Evolutionary conservation across 495 filamentous ascomycete genomes (phyloP), one percentile per base, ranked within the genome.

Genomic region (Neurospora africana): DNA sequence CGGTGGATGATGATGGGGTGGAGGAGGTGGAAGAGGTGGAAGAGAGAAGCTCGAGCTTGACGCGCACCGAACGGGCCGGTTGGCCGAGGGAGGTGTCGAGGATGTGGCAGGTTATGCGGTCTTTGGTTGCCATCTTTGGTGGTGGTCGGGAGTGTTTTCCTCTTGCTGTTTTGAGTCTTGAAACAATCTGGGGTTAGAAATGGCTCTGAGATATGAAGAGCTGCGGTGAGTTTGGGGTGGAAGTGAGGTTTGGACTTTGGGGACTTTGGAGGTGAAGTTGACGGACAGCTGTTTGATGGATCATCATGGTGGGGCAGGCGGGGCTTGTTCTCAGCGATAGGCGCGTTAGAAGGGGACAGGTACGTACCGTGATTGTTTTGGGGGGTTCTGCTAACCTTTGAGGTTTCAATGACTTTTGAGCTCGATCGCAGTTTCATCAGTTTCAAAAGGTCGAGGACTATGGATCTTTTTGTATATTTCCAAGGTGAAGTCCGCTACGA

Each of bases 11-110:
- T 33, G 33, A 30, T 30, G n/a, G 27, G 65, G 19, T 3, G 74
- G 88, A 58, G 85, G 72, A 69, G 17, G 38, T 79, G 73, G 92
- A 84, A 74, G 83, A 81, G 37, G 87, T 78, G 37, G 87, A 88
- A 37, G 91, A 90, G 11, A 85, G 87, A 47, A 92, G 92, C 47
- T 89, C 87, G 36, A 91, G 81, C 78, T 90, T 90, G 80, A 96
- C 93, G 80, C 89, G 91, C 79, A 97, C 92, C 72, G 91, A 90
- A 41, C 88, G 87, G 41, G 93, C 92, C 68, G 92, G 92, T 70
- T 82, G 83, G 74, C 89, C 89, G 37, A 79, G 78, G 41, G 83
- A 79, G 9, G 88, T 89, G 81, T 90, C 85, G 77, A 89, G 86
- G 82, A 87, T 85, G 83, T 92, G 86, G 81, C 85, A 87, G 80